phyloP scores from a whole-genome alignment of 2,329 filamentous ascomycete species.

The Trichoderma sp. region DNA sequence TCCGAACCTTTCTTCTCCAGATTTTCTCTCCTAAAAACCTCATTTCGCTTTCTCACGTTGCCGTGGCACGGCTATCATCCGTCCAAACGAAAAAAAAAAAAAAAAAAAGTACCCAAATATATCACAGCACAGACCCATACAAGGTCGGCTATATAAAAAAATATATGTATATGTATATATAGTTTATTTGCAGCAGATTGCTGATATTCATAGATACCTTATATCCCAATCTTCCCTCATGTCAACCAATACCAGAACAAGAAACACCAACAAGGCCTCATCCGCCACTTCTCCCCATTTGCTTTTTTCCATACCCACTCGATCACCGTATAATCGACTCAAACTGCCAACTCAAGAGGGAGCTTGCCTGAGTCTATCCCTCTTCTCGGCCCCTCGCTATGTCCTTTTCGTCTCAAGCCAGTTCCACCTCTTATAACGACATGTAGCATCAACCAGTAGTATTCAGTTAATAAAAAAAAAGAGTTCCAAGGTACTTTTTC shows the following conservation, averaged over 20 bases:
- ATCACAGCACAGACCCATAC: neutral
- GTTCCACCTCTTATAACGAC: constrained; percentile 3
- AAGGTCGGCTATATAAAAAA: neutral
- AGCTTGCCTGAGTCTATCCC: neutral
- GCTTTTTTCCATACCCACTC: neutral
- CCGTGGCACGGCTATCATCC: too few species aligned
- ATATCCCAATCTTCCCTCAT: neutral
- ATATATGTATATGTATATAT: neutral
- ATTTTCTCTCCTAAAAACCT: too few species aligned
- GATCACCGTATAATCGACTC: neutral
- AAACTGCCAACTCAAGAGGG: neutral
- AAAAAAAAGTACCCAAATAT: neutral
- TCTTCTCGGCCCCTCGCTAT: neutral
- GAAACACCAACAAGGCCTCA: neutral
- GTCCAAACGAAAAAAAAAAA: too few species aligned
- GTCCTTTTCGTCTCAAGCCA: neutral
- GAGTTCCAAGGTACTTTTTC: neutral
- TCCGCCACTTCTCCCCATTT: neutral
- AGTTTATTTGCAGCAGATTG: neutral
- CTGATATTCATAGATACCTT: neutral
- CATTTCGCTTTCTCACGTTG: too few species aligned
- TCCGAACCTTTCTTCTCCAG: too few species aligned
- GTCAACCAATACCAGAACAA: neutral
- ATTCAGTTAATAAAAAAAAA: neutral
- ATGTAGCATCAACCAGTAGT: neutral